Base-by-base conservation (phyloP, 495 filamentous ascomycete genomes). In the Penicillium angulare region DNA sequence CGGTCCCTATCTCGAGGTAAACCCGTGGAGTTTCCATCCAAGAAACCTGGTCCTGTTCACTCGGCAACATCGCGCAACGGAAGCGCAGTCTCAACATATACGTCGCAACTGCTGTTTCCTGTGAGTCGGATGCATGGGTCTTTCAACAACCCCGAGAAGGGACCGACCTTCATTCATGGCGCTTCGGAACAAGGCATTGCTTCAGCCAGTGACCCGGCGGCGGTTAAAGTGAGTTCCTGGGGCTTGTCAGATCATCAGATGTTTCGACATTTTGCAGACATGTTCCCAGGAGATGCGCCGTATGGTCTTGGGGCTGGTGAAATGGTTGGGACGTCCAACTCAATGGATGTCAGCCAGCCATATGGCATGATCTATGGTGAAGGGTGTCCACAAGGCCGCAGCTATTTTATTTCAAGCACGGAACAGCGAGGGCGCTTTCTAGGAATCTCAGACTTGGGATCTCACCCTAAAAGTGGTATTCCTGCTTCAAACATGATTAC, bases 311-410 rank as follows among this genome's bases (percentile, higher is more conserved):
- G 89, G 9, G 71, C 89, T 12, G 90, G 90, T 5, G 81, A 85
- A 9, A 74, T 89, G 13, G 82, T 88, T 26, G 86, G 86, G 12
- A 70, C 86, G 31, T 88, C 90, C 3, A 97, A 95, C 61, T 78
- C 85, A 16, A 90, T 96, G 86, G 90, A 93, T 64, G 79, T 95
- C 33, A 95, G 90, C 63, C 88, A 92, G 44, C 79, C 81, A 6
- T 89, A 86, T 64, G 92, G 92, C 22, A 83, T 92, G 75, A 69
- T 92, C 15, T 88, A 88, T 45, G 91, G 88, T 32, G 89, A 95
- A 74, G 91, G 88, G 3, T 86, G 83, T 53, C 90, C 90, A 0
- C 84, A 86, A 26, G 92, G 92, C 3, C 83, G 82, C 39, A 77
- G 79, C 29, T 93, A 88, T 66, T 95, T 84, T 64, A 83, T 88